These are phyloP conservation scores for Phytophthora hibernalis DNA, from an alignment of 352 stramenopile species.

Conservation along the genomic window DNA sequence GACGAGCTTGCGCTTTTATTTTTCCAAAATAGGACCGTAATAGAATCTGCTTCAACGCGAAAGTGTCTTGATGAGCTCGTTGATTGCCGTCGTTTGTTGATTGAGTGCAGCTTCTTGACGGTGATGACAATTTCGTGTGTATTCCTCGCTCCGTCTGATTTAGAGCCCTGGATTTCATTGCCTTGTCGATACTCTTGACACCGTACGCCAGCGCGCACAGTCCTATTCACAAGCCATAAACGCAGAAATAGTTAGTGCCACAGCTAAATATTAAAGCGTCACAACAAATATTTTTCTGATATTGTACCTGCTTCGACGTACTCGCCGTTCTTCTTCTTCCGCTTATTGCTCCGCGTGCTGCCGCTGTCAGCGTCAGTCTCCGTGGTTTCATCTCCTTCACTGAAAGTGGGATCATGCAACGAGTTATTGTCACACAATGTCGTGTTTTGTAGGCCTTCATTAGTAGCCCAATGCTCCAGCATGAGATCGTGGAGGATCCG, in stretches of 20 bases:
- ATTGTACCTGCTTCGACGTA: slow-evolving; percentile 11
- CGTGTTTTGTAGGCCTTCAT: slow-evolving; percentile 6
- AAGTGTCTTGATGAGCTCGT: not conserved
- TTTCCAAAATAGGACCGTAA: not conserved
- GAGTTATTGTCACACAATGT: not conserved
- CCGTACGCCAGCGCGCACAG: not conserved
- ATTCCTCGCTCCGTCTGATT: not conserved
- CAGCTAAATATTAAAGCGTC: not conserved
- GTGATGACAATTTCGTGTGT: not conserved
- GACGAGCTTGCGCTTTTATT: not conserved
- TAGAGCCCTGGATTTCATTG: not conserved
- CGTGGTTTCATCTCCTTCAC: not conserved
- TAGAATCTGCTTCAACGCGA: not conserved
- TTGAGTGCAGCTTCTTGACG: slow-evolving; percentile 3
- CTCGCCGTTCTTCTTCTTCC: slow-evolving; percentile 13
- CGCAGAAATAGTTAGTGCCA: not conserved
- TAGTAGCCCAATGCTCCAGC: slow-evolving; percentile 7
- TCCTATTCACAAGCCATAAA: not conserved
- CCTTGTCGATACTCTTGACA: not conserved
- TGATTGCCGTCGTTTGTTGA: slow-evolving; percentile 1
- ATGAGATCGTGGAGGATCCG: not conserved
- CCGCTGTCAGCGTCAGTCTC: not conserved
- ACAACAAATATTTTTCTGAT: not conserved
- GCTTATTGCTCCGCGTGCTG: not conserved
- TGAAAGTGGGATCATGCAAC: not conserved